A percentile compares a stretch with the other conserved stretches of the same genome.
These are phyloP conservation scores for Sanguinoderma infundibulare DNA, from an alignment of 1,284 basidiomycete species.

Conservation along the genomic window DNA sequence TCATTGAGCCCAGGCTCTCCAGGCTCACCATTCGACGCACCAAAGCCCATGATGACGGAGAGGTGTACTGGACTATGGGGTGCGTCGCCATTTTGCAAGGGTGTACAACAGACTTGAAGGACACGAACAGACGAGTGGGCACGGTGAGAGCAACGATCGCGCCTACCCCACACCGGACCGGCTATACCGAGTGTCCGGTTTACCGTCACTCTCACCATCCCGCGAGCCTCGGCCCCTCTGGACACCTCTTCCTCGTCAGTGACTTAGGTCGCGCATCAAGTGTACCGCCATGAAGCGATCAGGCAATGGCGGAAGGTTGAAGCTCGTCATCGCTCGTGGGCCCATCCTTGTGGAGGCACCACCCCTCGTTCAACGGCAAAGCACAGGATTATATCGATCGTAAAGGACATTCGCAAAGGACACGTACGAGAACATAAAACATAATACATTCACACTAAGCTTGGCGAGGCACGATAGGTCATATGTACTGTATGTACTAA, in stretches of 20 bases:
- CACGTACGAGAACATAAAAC: no score
- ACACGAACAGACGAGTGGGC: background rate
- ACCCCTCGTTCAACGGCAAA: no score
- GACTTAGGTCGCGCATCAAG: no score
- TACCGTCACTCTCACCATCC: no score
- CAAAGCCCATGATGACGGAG: constrained; percentile 82
- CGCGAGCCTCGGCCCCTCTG: no score
- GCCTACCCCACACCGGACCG: background rate
- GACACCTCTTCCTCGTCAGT: no score
- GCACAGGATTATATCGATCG: no score
- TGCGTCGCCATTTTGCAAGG: constrained; percentile 53
- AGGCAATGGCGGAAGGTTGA: no score
- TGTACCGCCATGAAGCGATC: no score
- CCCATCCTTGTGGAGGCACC: no score
- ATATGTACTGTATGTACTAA: background rate
- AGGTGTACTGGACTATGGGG: constrained; percentile 75
- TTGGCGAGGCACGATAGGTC: background rate
- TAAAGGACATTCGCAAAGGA: no score
- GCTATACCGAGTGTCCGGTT: background rate
- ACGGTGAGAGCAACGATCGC: background rate
- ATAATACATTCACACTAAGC: background rate
- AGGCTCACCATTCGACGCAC: constrained; percentile 40
- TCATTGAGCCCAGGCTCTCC: background rate
- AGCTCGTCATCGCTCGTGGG: no score
- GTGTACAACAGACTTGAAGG: background rate